phyloP scores from a whole-genome alignment of 2,329 filamentous ascomycete species.

The Fusarium sp. region DNA sequence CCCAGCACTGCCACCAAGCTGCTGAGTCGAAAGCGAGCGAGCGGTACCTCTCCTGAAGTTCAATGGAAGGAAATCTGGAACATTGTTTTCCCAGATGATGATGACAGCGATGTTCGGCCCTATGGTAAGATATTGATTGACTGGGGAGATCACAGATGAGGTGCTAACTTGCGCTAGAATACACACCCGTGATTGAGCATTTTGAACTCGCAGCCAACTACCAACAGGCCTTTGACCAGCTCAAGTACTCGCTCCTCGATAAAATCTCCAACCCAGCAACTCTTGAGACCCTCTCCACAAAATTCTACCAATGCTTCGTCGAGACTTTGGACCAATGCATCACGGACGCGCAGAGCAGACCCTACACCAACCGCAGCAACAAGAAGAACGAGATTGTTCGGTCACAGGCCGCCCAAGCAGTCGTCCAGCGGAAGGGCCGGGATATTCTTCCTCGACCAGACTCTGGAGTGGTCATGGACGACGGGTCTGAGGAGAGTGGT shows the following conservation, averaged over 20 bases:
- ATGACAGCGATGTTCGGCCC: constrained; percentile 48
- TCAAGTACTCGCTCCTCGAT: constrained; percentile 51
- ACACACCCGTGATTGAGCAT: constrained; percentile 56
- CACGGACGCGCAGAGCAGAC: constrained; percentile 51
- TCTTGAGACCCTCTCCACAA: constrained; percentile 53
- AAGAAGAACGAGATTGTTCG: constrained; percentile 51
- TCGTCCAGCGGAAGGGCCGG: constrained; percentile 41
- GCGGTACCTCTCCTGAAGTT: constrained; percentile 52
- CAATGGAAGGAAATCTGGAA: constrained; percentile 58
- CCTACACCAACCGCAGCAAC: constrained; percentile 57
- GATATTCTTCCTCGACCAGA: constrained; percentile 50
- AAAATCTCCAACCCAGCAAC: constrained; percentile 54
- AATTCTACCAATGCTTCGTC: constrained; percentile 57
- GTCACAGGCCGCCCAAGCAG: constrained; percentile 28
- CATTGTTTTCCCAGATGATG: constrained; percentile 57
- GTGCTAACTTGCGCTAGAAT: constrained; percentile 46
- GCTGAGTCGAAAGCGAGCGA: constrained; percentile 54
- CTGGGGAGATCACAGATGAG: too few relatives aligned
- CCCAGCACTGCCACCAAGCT: constrained; percentile 56
- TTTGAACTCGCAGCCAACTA: constrained; percentile 54
- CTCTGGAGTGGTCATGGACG: constrained; percentile 55
- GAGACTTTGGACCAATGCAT: constrained; percentile 55
- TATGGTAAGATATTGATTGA: constrained; percentile 43
- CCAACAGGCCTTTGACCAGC: constrained; percentile 49
- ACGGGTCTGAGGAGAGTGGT: constrained; percentile 54